Percentiles rank a stretch among this genome's conserved stretches.
These are phyloP conservation scores for Annulohypoxylon stygium DNA, from an alignment of 495 filamentous ascomycete species.

Conservation along the genomic window DNA sequence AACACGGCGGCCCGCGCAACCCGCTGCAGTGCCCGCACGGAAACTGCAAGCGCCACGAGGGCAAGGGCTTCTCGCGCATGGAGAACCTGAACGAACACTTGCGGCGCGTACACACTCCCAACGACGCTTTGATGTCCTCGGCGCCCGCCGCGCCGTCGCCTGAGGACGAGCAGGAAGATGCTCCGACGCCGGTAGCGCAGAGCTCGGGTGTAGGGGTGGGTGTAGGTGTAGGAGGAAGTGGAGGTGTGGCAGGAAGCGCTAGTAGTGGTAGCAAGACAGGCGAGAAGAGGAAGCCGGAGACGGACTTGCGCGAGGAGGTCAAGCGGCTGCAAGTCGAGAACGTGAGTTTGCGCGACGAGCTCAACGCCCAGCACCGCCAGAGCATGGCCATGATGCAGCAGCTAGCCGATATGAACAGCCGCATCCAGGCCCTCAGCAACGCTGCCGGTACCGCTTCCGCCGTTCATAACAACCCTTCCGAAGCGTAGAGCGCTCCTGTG, in stretches of 20 bases:
- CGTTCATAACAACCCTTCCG: not conserved
- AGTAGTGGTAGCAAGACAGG: conserved; percentile 31
- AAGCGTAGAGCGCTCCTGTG: conserved; percentile 2
- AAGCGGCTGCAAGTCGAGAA: conserved; percentile 65
- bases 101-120: conserved; percentile 76
- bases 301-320: conserved; percentile 64
- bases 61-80: conserved; percentile 83
- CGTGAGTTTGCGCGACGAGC: conserved; percentile 53
- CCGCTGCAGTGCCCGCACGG: conserved; percentile 80
- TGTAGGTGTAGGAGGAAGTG: too few species aligned
- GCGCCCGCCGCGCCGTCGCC: conserved; percentile 44
- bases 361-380: conserved; percentile 35
- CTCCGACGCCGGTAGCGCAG: conserved; percentile 7
- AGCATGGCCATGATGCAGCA: conserved; percentile 40
- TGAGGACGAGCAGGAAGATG: conserved; percentile 41
- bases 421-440: not conserved
- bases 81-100: conserved; percentile 93
- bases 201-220: too few species aligned
- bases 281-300: conserved; percentile 63
- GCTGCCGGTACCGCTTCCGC: not conserved
- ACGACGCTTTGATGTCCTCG: conserved; percentile 33
- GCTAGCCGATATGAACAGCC: conserved; percentile 4
- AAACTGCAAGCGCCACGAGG: conserved; percentile 83
- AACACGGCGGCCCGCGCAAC: conserved; percentile 84
- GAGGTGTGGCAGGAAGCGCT: not conserved